phyloP scores from a whole-genome alignment of 106 monocot species.

The Dendrobium huoshanense region DNA sequence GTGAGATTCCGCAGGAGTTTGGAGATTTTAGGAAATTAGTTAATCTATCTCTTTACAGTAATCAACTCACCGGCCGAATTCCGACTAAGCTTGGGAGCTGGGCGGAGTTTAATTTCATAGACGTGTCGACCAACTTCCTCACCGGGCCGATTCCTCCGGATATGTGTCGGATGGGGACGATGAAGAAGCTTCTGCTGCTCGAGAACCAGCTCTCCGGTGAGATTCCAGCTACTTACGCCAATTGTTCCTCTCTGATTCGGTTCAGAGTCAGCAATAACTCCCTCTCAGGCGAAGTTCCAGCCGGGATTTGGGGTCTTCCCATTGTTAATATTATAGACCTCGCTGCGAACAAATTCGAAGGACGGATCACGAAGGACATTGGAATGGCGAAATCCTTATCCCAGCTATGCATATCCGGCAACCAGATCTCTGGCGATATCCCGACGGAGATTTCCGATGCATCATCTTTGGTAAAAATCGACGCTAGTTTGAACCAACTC shows the following conservation, averaged over 20 bases:
- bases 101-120: constrained; percentile 68
- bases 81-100: constrained; percentile 67
- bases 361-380: constrained; percentile 26
- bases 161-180: constrained; percentile 73
- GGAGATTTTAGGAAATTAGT: constrained; percentile 67
- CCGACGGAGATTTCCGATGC: constrained; percentile 45
- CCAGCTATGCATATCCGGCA: constrained; percentile 28
- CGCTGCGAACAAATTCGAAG: constrained; percentile 31
- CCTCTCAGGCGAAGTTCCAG: constrained; percentile 54
- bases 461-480: constrained; percentile 24
- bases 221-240: constrained; percentile 66
- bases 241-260: constrained; percentile 43
- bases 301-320: constrained; percentile 63
- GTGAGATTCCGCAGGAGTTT: constrained; percentile 62
- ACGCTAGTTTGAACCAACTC: constrained; percentile 26
- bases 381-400: constrained; percentile 27
- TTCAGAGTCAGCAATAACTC: constrained; percentile 73
- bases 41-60: constrained; percentile 61
- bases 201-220: constrained; percentile 74
- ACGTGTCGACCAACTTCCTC: constrained; percentile 76
- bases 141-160: constrained; percentile 73
- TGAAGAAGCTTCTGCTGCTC: constrained; percentile 66
- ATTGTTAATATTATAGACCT: constrained; percentile 43
- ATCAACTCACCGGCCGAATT: constrained; percentile 51
- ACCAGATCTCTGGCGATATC: constrained; percentile 42